Conservation (phyloP, 805 yeast genomes). For the Maudiozyma saulgeensis region DNA sequence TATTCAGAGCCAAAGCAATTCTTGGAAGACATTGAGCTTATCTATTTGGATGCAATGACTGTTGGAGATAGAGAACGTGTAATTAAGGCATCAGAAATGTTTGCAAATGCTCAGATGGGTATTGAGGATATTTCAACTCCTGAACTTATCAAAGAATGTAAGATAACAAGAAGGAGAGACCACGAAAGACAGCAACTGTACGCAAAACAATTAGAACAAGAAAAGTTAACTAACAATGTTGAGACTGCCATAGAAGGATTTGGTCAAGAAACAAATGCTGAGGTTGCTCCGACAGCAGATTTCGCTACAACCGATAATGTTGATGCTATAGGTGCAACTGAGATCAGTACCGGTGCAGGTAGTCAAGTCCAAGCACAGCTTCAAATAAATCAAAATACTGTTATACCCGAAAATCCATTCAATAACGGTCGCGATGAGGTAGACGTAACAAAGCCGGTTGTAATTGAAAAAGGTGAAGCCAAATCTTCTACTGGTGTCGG, state of each 20-base stretch:
- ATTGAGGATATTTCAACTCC: slow-evolving; percentile 78
- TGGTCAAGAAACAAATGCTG: neutral
- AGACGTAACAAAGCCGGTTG: neutral
- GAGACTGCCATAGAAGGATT: neutral
- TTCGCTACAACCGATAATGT: neutral
- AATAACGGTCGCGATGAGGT: too few species aligned
- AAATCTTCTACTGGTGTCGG: neutral
- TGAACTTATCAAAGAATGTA: slow-evolving; percentile 67
- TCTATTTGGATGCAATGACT: slow-evolving; percentile 65
- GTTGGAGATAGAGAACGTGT: slow-evolving; percentile 77
- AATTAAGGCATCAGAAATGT: slow-evolving; percentile 82
- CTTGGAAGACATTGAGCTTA: slow-evolving; percentile 73
- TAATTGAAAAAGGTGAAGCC: neutral
- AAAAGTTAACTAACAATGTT: neutral
- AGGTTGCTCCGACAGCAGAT: slow-evolving; percentile 5
- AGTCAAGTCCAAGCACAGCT: slow-evolving; percentile 16
- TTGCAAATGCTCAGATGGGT: slow-evolving; percentile 91
- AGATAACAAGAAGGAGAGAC: slow-evolving; percentile 60
- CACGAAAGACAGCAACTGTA: slow-evolving; percentile 37
- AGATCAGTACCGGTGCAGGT: slow-evolving; percentile 20
- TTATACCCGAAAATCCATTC: neutral
- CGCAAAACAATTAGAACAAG: slow-evolving; percentile 24
- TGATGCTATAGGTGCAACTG: neutral
- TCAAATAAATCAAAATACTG: neutral
- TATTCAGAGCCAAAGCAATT: slow-evolving; percentile 90